phyloP scores from a whole-genome alignment of 768 basidiomycete genomes.

The Russula vinacea region DNA sequence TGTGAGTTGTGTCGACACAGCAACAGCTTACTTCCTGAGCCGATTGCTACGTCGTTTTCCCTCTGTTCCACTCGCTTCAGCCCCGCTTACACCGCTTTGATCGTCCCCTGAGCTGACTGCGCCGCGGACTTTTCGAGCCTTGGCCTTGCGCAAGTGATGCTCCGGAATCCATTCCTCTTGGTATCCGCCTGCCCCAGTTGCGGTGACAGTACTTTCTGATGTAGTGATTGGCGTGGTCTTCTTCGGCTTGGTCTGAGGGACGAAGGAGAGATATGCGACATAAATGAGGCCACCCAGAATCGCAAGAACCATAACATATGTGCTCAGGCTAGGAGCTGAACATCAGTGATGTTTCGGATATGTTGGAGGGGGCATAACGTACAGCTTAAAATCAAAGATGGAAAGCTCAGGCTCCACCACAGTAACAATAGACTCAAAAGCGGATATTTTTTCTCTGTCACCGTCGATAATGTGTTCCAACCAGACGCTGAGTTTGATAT shows the following conservation, averaged over 20 bases:
- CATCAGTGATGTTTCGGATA: slow-evolving; percentile 11
- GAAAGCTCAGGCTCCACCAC: slow-evolving; percentile 78
- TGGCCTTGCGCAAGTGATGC: slow-evolving; percentile 73
- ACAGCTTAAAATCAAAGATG: slow-evolving; percentile 80
- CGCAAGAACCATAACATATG: slow-evolving; percentile 67
- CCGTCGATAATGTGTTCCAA: slow-evolving; percentile 64
- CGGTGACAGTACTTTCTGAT: slow-evolving; percentile 57
- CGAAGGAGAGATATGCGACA: slow-evolving; percentile 60
- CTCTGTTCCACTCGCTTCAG: slow-evolving; percentile 62
- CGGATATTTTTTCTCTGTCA: slow-evolving; percentile 56
- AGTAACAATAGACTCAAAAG: slow-evolving; percentile 72
- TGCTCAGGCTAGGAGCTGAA: slow-evolving; percentile 47
- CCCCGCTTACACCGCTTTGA: slow-evolving; percentile 46
- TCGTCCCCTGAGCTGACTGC: slow-evolving; percentile 60
- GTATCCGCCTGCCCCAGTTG: slow-evolving; percentile 66
- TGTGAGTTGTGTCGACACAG: neutral
- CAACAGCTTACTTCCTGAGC: slow-evolving; percentile 49
- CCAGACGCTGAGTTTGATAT: slow-evolving; percentile 65
- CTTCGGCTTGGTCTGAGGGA: slow-evolving; percentile 53
- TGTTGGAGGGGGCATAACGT: slow-evolving; percentile 34
- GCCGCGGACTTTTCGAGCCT: slow-evolving; percentile 46
- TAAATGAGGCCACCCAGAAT: slow-evolving; percentile 63
- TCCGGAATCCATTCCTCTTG: slow-evolving; percentile 94
- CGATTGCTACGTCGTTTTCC: slow-evolving; percentile 40
- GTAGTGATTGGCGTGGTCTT: slow-evolving; percentile 42